Evolutionary conservation across 2,329 filamentous ascomycete species (phyloP), one percentile per base, ranked within the genome.

Genomic region (Trichoderma aggressivum): DNA sequence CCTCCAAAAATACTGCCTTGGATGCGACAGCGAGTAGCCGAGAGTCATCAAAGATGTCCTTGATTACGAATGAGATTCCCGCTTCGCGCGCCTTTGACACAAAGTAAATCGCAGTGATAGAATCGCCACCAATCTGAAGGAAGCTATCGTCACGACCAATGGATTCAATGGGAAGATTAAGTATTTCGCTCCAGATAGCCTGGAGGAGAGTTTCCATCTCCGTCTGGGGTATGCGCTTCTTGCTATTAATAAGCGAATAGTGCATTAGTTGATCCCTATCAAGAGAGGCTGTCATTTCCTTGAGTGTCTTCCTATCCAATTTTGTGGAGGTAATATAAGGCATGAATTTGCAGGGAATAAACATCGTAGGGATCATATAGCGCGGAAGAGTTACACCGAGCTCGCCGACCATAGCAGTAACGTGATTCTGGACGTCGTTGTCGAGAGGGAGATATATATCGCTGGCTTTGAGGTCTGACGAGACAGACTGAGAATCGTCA

Each of bases 321-420:
- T 74, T 74, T 1, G 67, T 71, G 1, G 73, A 71, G 2, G 56
- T 65, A 2, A 60, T 72, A 2, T 70, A 12, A 18, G 83, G 83
- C 78, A 84, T 83, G 18, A 77, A 72, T 1, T 75, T 74, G 16
- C 84, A 74, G 7, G 82, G 82, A 39, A 84, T 79, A 63, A 82
- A 83, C 3, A 78, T 77, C 0, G 80, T 78, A 3, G 83, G 83
- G 0, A 84, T 77, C 82, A 84, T 84, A 75, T 84, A 84, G 32
- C 75, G 75, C 2, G 78, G 78, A 18, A 75, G 70, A 11, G 43
- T 53, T 2, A 67, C 53, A 16, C 11, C 28, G 26, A 53, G 66
- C 32, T 62, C 36, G 28, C 36, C 69, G n/a, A 62, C n/a, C 50
- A 24, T 61, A 7, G 63, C 43, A 16, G 71, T 53, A 39, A 71